Evolutionary conservation across 1,139 yeast genomes (phyloP).

Genomic region (Yamadazyma songkhlaensis): DNA sequence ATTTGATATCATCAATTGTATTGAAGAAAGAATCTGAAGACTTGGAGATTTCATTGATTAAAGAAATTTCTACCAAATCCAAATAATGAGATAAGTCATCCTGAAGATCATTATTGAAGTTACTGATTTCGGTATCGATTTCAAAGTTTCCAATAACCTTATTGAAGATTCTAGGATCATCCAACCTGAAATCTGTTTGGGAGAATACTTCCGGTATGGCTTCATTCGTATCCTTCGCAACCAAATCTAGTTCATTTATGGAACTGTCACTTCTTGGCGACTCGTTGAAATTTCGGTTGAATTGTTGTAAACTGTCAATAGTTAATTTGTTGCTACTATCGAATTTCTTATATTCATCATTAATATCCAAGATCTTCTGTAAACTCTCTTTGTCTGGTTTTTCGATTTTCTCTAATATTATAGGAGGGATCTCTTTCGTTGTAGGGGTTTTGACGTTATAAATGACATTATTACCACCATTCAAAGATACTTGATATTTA

Average conservation of each 20-base stretch:
- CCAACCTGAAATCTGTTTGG: conserved; percentile 68
- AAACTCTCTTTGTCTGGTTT: conserved; percentile 50
- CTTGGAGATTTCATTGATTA: conserved; percentile 78
- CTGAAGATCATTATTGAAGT: conserved; percentile 56
- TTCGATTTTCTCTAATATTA: conserved; percentile 59
- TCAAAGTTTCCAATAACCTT: conserved; percentile 61
- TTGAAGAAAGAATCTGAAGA: conserved; percentile 83
- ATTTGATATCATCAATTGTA: conserved; percentile 74
- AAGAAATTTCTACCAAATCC: conserved; percentile 78
- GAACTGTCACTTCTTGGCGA: conserved; percentile 4
- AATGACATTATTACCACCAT: conserved; percentile 40
- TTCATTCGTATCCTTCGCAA: conserved; percentile 15
- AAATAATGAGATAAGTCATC: conserved; percentile 79
- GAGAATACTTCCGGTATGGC: conserved; percentile 70
- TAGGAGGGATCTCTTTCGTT: conserved; percentile 79
- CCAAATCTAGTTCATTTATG: conserved; percentile 11
- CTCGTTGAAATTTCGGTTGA: conserved; percentile 19
- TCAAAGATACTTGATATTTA: conserved; percentile 33
- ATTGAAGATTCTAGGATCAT: conserved; percentile 83
- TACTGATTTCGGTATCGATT: conserved; percentile 20
- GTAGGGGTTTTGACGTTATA: conserved; percentile 67
- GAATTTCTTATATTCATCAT: conserved; percentile 54
- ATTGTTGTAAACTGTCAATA: conserved; percentile 45
- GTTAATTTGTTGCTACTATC: conserved; percentile 52
- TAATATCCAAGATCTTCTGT: conserved; percentile 40